Conservation (phyloP, 1,139 yeast genomes). For the Candida albicans region DNA sequence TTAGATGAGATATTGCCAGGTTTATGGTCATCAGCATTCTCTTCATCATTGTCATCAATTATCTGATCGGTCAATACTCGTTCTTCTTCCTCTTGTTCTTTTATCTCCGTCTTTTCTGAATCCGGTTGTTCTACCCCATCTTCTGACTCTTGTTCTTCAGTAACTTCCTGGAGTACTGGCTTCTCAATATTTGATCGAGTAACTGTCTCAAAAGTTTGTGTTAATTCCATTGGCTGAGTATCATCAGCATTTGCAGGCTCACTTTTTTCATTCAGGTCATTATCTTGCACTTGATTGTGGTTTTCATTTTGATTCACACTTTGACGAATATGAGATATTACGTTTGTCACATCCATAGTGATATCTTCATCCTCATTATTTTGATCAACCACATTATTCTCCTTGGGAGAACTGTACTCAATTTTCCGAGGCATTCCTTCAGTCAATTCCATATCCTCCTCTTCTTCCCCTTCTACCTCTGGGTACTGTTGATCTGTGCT, state of each 20-base stretch:
- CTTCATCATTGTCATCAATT: not conserved
- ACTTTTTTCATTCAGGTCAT: not conserved
- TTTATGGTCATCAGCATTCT: not conserved
- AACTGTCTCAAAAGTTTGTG: slow-evolving; percentile 14
- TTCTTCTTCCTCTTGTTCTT: no score
- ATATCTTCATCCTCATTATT: slow-evolving; percentile 2
- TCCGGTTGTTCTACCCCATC: not conserved
- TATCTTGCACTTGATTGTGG: not conserved
- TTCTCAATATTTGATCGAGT: not conserved
- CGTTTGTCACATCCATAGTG: slow-evolving; percentile 5
- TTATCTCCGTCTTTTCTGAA: no score
- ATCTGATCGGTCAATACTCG: no score
- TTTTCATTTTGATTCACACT: not conserved
- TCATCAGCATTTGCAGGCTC: not conserved
- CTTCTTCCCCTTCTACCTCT: not conserved
- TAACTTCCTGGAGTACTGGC: slow-evolving; percentile 1
- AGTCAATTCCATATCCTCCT: slow-evolving; percentile 11
- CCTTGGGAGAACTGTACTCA: not conserved
- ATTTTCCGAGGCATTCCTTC: slow-evolving; percentile 1
- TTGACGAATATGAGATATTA: not conserved
- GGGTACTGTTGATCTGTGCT: no score
- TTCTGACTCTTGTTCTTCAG: not conserved
- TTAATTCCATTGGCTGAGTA: slow-evolving; percentile 17
- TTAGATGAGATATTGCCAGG: not conserved
- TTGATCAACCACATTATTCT: no score